A percentile compares a stretch with the other conserved stretches of the same genome.
These are phyloP conservation scores for Colletotrichum australisinense DNA, from an alignment of 2,329 filamentous ascomycete species.

Conservation along the genomic window DNA sequence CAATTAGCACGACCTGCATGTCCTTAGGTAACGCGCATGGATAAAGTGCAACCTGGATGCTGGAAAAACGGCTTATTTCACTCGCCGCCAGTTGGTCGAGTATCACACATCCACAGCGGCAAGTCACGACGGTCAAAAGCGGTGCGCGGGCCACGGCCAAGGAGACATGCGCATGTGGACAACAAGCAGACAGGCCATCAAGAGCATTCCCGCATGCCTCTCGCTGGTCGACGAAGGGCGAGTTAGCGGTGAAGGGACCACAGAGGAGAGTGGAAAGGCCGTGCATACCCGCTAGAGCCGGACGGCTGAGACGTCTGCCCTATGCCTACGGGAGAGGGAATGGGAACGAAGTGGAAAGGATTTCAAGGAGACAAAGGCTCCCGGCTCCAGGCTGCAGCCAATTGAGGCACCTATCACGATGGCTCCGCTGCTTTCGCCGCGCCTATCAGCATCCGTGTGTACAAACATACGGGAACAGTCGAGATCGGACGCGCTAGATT, in stretches of 20 bases:
- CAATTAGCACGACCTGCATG: conserved; percentile 23
- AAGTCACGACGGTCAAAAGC: conserved; percentile 6
- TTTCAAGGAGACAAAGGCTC: background rate
- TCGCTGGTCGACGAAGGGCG: background rate
- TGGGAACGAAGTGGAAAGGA: background rate
- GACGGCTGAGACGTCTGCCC: background rate
- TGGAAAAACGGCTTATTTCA: conserved; percentile 26
- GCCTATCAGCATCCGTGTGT: conserved; percentile 3
- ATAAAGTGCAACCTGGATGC: background rate
- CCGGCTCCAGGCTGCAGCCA: conserved; percentile 18
- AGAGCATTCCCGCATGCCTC: background rate
- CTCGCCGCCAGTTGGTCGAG: conserved; percentile 22
- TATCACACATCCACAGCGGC: conserved; percentile 18
- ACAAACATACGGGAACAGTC: background rate
- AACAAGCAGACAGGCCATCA: background rate
- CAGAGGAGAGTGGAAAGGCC: background rate
- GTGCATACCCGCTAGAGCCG: conserved; percentile 9
- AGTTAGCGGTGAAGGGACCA: conserved; percentile 24
- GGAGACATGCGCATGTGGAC: conserved; percentile 11
- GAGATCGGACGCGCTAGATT: conserved; percentile 15
- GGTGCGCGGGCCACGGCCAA: background rate
- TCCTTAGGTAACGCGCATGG: conserved; percentile 20
- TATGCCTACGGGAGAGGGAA: background rate
- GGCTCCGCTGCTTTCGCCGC: conserved; percentile 19
- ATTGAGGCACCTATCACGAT: conserved; percentile 15